Evolutionary conservation across 2,329 filamentous ascomycete genomes (phyloP).

Genomic region (Penicillium decumbens): DNA sequence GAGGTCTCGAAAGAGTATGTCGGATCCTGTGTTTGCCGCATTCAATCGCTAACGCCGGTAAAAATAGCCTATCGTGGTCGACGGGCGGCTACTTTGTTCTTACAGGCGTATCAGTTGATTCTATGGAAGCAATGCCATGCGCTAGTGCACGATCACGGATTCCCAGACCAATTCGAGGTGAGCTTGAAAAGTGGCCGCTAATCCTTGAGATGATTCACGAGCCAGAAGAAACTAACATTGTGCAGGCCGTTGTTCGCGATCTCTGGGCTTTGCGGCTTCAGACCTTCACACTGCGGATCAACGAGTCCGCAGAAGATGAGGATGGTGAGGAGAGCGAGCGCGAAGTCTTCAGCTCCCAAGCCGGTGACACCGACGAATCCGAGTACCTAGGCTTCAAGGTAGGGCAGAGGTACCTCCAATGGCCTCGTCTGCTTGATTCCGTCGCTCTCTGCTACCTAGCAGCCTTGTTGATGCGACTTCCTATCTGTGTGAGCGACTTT

Average conservation of each 20-base stretch:
- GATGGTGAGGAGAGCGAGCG: conserved; percentile 38
- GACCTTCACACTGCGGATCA: conserved; percentile 48
- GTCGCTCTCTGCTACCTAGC: conserved; percentile 77
- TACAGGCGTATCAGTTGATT: conserved; percentile 79
- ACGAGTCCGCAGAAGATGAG: conserved; percentile 33
- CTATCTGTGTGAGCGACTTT: conserved; percentile 70
- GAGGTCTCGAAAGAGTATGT: conserved; percentile 48
- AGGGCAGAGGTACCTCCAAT: conserved; percentile 31
- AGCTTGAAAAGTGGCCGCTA: not conserved
- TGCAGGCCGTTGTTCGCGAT: conserved; percentile 63
- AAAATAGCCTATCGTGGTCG: conserved; percentile 54
- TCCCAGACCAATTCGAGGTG: conserved; percentile 70
- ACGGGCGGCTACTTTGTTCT: conserved; percentile 69
- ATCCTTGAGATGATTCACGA: not conserved
- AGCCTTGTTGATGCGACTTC: conserved; percentile 67
- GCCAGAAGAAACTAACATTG: not conserved
- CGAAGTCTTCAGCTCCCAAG: conserved; percentile 58
- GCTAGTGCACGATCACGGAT: conserved; percentile 61
- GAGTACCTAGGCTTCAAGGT: conserved; percentile 33
- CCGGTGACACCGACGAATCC: conserved; percentile 46
- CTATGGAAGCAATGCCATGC: conserved; percentile 75
- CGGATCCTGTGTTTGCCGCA: not conserved
- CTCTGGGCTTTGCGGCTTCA: conserved; percentile 76
- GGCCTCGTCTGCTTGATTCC: conserved; percentile 69
- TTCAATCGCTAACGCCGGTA: conserved; percentile 31